A percentile compares a stretch with the other conserved stretches of the same genome.
phyloP scores from a whole-genome alignment of 768 basidiomycete genomes.

The Lanmaoa rubissima region DNA sequence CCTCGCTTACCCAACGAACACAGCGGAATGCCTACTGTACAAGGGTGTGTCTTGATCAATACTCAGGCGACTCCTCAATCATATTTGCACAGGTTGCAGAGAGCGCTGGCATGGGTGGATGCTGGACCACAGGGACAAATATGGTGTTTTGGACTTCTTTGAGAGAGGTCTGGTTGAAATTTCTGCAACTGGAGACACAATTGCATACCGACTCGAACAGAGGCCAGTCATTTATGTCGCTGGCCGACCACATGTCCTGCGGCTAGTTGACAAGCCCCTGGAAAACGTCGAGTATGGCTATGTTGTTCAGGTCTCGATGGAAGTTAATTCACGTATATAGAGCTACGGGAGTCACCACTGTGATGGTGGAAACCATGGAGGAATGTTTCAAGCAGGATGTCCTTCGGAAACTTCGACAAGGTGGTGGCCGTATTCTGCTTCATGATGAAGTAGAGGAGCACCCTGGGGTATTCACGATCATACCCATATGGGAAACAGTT shows the following conservation, averaged over 20 bases:
- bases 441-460: slow-evolving; percentile 96
- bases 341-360: slow-evolving; percentile 90
- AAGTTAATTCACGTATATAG: slow-evolving; percentile 36
- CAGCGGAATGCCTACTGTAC: slow-evolving; percentile 93
- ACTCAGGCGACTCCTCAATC: not conserved
- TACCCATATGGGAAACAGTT: slow-evolving; percentile 93
- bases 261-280: slow-evolving; percentile 81
- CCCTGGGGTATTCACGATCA: slow-evolving; percentile 84
- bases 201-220: slow-evolving; percentile 34
- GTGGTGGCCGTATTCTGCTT: slow-evolving; percentile 75
- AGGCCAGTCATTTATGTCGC: slow-evolving; percentile 92
- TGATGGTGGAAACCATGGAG: slow-evolving; percentile 91
- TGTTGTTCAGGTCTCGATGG: not conserved
- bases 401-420: slow-evolving; percentile 69
- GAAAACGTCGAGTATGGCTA: slow-evolving; percentile 87
- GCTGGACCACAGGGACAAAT: slow-evolving; percentile 73
- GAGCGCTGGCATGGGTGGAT: slow-evolving; percentile 74
- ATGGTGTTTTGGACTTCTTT: slow-evolving; percentile 92
- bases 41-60: slow-evolving; percentile 45
- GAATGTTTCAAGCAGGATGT: slow-evolving; percentile 84
- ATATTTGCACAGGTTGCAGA: slow-evolving; percentile 54
- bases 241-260: slow-evolving; percentile 86
- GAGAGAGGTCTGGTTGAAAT: slow-evolving; percentile 63
- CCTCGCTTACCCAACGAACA: slow-evolving; percentile 20
- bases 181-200: not conserved